These are phyloP conservation scores for Botrytis aclada DNA, from an alignment of 2,329 filamentous ascomycete species.

Conservation along the genomic window DNA sequence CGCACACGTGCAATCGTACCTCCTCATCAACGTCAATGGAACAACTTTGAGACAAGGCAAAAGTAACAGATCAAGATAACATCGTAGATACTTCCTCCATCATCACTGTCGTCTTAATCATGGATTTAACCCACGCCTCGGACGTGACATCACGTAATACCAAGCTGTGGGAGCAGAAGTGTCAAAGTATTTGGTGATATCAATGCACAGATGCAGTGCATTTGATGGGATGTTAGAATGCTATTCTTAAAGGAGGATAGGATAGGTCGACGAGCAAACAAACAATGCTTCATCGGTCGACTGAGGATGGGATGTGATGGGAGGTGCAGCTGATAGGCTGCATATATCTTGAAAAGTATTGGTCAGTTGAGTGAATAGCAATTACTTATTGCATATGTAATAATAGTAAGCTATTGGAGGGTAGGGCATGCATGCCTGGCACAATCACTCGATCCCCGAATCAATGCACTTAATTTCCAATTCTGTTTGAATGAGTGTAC, in stretches of 20 bases:
- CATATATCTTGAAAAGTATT: not conserved
- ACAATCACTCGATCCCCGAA: slow-evolving; percentile 11
- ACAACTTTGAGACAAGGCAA: slow-evolving; percentile 4
- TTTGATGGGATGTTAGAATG: not conserved
- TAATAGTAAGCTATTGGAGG: slow-evolving; percentile 11
- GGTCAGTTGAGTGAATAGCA: not conserved
- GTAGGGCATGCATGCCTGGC: not conserved
- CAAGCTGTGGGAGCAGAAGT: not conserved
- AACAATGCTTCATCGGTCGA: not conserved
- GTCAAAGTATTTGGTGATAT: not conserved
- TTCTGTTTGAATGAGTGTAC: not conserved
- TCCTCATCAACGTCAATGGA: slow-evolving; percentile 6
- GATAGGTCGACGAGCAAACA: not conserved
- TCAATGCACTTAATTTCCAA: not conserved
- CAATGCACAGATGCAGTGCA: not conserved
- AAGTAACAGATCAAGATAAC: slow-evolving; percentile 1
- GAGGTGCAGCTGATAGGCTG: slow-evolving; percentile 15
- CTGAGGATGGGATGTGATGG: not conserved
- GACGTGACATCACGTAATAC: slow-evolving; percentile 14
- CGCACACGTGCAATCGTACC: slow-evolving; percentile 9
- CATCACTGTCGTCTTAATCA: not conserved
- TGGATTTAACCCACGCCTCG: slow-evolving; percentile 6
- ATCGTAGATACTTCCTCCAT: slow-evolving; percentile 2
- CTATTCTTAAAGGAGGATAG: not conserved
- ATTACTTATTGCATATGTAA: slow-evolving; percentile 12